Evolutionary conservation across 345 rosid species (phyloP).

Genomic region (Anacardium occidentale): DNA sequence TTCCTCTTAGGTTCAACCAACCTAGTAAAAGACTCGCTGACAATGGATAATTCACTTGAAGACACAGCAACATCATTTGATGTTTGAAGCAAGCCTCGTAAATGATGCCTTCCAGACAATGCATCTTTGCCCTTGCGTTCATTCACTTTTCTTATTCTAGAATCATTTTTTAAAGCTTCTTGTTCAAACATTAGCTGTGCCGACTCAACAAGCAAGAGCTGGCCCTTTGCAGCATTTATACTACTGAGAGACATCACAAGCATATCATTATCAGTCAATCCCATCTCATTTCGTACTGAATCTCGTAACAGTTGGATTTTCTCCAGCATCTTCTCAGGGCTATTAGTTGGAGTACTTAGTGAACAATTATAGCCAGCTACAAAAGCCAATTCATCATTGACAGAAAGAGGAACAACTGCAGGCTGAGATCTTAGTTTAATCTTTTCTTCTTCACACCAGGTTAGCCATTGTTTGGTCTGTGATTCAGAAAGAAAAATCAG

Average conservation of each 20-base stretch:
- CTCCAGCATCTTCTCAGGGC: constrained; percentile 60
- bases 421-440: constrained; percentile 85
- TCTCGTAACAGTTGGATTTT: constrained; percentile 57
- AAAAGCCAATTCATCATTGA: constrained; percentile 92
- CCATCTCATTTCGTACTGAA: constrained; percentile 74
- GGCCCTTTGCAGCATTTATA: constrained; percentile 90
- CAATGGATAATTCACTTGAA: constrained; percentile 23
- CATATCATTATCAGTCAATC: constrained; percentile 70
- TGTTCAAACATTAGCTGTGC: constrained; percentile 44
- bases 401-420: constrained; percentile 73
- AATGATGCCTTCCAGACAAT: constrained; percentile 53
- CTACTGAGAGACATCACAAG: constrained; percentile 92
- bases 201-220: constrained; percentile 83
- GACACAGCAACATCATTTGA: constrained; percentile 19
- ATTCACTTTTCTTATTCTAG: constrained; percentile 37
- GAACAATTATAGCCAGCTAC: constrained; percentile 80
- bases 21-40: constrained; percentile 14
- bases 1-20: constrained; percentile 28
- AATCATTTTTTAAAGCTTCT: constrained; percentile 28
- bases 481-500: constrained; percentile 76
- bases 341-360: constrained; percentile 62
- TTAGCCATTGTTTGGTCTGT: constrained; percentile 81
- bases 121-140: constrained; percentile 27
- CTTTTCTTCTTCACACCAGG: constrained; percentile 86
- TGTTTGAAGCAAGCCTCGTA: constrained; percentile 60